Evolutionary conservation across 2,329 filamentous ascomycete species (phyloP).

Genomic region (Sarocladium strictum): DNA sequence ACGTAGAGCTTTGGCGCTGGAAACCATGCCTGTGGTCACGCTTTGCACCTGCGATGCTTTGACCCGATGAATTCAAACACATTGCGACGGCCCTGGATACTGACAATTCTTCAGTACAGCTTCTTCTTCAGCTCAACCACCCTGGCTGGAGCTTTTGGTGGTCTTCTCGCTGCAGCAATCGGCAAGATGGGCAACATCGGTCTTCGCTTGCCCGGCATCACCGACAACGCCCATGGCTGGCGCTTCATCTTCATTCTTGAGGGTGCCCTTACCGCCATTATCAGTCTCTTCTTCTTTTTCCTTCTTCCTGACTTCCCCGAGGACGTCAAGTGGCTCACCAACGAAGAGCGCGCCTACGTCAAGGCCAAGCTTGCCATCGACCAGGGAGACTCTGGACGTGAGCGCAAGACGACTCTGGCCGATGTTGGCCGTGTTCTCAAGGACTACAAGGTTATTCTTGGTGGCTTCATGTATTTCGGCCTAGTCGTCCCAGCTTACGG

Average conservation of each 20-base stretch:
- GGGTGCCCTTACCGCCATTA: slow-evolving; percentile 56
- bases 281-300: slow-evolving; percentile 61
- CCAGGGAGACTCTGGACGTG: slow-evolving; percentile 53
- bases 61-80: no score
- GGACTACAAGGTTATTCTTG: slow-evolving; percentile 68
- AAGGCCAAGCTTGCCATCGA: slow-evolving; percentile 61
- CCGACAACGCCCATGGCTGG: slow-evolving; percentile 49
- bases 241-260: slow-evolving; percentile 81
- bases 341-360: slow-evolving; percentile 64
- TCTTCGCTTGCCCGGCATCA: slow-evolving; percentile 35
- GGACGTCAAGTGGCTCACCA: slow-evolving; percentile 63
- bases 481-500: slow-evolving; percentile 72
- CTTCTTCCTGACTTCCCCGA: slow-evolving; percentile 69
- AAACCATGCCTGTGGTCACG: no score
- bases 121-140: slow-evolving; percentile 89
- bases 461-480: slow-evolving; percentile 76
- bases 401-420: slow-evolving; percentile 51
- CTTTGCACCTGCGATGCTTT: no score
- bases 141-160: slow-evolving; percentile 77
- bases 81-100: background rate
- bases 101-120: slow-evolving; percentile 55
- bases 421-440: slow-evolving; percentile 62
- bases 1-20: no score
- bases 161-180: slow-evolving; percentile 77
- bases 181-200: slow-evolving; percentile 72